Base-by-base conservation (phyloP, 805 yeast species). In the Saccharomycopsis schoenii region DNA sequence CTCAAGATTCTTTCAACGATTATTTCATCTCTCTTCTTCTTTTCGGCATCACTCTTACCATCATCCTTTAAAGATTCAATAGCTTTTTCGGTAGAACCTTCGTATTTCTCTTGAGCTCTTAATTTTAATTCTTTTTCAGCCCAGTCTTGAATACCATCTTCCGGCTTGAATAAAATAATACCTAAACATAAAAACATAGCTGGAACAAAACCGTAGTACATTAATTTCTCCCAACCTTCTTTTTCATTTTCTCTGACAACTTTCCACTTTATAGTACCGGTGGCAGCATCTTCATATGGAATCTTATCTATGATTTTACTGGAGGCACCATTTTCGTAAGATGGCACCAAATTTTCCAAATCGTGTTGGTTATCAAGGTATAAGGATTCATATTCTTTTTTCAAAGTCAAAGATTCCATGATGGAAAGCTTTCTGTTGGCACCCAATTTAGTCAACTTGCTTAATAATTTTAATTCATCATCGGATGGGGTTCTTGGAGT, bases 151-250 rank as follows among this genome's bases (percentile, higher is more conserved):
- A 83, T 73, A 64, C 77, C 78, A 61, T 79, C 80, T 62, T 79
- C 80, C 58, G 77, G 74, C 65, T 81, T 76, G 73, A 82, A 83
- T 56, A 80, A 67, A 62, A 80, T 73, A 19, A 80, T 73, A 43
- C 77, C 83, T 59, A 83, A 76, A 55, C 87, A 73, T 65, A 83
- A 76, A 57, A 82, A 75, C 69, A 86, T 76, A 29, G 84, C 83
- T 19, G 96, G 96, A 62, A 89, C 80, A 66, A 86, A 86, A 60
- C 85, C 76, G 72, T 80, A 85, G 74, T 85, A 88, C 68, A 85
- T 83, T 60, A 88, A 77, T 65, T 77, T 77, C 71, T 89, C 96
- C 96, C 96, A 89, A 57, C 96, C 96, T 75, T 89, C 96, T 69
- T 83, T 84, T 68, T 81, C 83, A 59, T 85, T 82, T 70, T 83